Evolutionary conservation across 2,329 filamentous ascomycete species (phyloP).

Genomic region (Zasmidium citrigriseum): DNA sequence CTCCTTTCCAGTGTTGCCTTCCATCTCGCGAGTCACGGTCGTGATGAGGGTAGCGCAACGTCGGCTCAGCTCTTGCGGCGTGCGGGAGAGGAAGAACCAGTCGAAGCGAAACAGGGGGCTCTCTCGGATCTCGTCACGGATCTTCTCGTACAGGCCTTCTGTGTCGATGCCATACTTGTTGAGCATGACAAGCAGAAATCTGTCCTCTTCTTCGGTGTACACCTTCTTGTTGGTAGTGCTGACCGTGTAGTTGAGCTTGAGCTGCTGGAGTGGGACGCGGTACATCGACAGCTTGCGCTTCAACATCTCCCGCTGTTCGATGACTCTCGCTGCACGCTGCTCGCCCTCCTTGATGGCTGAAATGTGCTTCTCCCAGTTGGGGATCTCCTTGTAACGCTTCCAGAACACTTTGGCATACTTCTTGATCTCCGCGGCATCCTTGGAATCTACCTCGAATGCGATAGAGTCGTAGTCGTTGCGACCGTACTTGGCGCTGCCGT

Average conservation of each 20-base stretch:
- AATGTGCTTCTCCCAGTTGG: conserved; percentile 86
- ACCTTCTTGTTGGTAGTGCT: conserved; percentile 99
- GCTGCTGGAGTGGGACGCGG: conserved; percentile 93
- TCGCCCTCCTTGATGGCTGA: conserved; percentile 90
- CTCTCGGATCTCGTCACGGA: conserved; percentile 95
- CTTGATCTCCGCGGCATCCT: conserved; percentile 80
- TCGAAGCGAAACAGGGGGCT: conserved; percentile 95
- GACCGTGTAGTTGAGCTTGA: conserved; percentile 98
- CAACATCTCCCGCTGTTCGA: conserved; percentile 89
- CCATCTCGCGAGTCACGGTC: conserved; percentile 92
- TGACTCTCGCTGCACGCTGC: conserved; percentile 82
- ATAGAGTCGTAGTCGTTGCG: conserved; percentile 84
- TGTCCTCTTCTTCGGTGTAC: conserved; percentile 96
- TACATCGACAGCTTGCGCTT: conserved; percentile 95
- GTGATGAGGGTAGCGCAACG: conserved; percentile 92
- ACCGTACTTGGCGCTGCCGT: conserved; percentile 90
- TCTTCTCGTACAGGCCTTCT: conserved; percentile 86
- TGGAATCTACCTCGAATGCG: conserved; percentile 86
- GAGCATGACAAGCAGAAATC: conserved; percentile 89
- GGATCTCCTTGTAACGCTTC: conserved; percentile 88
- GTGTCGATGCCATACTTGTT: conserved; percentile 91
- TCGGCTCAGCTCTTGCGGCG: conserved; percentile 86
- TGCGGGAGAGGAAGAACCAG: conserved; percentile 98
- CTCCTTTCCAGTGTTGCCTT: conserved; percentile 55
- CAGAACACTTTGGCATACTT: conserved; percentile 94